Evolutionary conservation across 352 stramenopile genomes (phyloP), one percentile per base, ranked within the genome.

Genomic region (Thraustochytrium sp.): DNA sequence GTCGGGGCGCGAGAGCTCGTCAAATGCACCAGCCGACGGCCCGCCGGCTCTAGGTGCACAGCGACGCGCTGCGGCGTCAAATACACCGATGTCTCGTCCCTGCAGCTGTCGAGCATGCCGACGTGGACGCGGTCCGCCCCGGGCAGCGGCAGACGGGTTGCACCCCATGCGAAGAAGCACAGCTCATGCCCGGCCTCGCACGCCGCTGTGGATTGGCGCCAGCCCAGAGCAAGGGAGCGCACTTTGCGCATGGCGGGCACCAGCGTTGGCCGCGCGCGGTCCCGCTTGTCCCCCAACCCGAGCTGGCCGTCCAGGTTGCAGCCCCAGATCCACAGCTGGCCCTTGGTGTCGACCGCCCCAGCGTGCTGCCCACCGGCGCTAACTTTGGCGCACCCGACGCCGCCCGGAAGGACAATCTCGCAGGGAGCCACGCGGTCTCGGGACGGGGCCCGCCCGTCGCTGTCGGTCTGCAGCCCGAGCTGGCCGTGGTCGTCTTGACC

Each of bases 401-500:
- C 23, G 68, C 34, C 51, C 9, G 68, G 31, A 40, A 80, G 48
- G 5, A 23, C 53, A 29, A 46, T 23, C 68, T 46, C 68, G 13
- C 34, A 26, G 16, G 68, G 34, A 80, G 13, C 16, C 11, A 51
- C 53, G n/a, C 68, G 46, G 18, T 68, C 68, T 36, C n/a, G 46
- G 1, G 23, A n/a, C n/a, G n/a, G n/a, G n/a, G n/a, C n/a, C n/a
- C n/a, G n/a, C n/a, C n/a, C n/a, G n/a, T n/a, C n/a, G n/a, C n/a
- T n/a, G n/a, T n/a, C n/a, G n/a, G n/a, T n/a, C n/a, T n/a, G n/a
- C n/a, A 85, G 48, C 21, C 84, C 84, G 5, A 86, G 73, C 65
- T 86, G 84, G n/a, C 82, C 82, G 37, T 62, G 51, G 21, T 36
- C 37, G 13, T 59, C 54, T 29, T 18, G 3, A 2, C 84, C 84